Conservation (phyloP, 345 rosid species). For the Moringa oleifera region DNA sequence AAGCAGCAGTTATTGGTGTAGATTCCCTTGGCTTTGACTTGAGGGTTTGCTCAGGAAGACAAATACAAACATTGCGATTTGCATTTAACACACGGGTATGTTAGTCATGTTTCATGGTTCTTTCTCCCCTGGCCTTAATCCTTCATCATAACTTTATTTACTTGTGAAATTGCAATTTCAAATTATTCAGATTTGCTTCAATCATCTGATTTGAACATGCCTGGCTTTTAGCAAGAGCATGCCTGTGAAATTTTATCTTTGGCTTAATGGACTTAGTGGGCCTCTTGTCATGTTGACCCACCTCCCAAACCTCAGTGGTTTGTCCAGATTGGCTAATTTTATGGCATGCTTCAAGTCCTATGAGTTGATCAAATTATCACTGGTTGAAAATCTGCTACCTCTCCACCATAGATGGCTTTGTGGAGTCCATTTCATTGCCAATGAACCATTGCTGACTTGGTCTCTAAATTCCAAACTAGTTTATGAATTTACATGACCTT, state of each 20-base stretch:
- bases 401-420: no score
- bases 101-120: neutral
- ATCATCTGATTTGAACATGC: neutral
- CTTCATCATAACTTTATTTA: no score
- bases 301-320: no score
- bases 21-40: slow-evolving; percentile 84
- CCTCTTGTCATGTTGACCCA: no score
- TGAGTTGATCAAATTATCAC: no score
- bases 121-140: neutral
- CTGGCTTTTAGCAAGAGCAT: no score
- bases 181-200: neutral
- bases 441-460: neutral
- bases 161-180: neutral
- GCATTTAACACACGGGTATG: slow-evolving; percentile 67
- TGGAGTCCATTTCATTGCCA: neutral
- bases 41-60: slow-evolving; percentile 82
- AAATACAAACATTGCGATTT: slow-evolving; percentile 75
- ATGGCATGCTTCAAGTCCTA: no score
- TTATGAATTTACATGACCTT: neutral
- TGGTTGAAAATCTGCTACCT: no score
- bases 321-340: no score
- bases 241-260: no score
- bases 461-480: neutral
- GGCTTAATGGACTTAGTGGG: no score
- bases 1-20: slow-evolving; percentile 51